phyloP scores from a whole-genome alignment of 2,329 filamentous ascomycete species.

The Amauroascus verrucosus region DNA sequence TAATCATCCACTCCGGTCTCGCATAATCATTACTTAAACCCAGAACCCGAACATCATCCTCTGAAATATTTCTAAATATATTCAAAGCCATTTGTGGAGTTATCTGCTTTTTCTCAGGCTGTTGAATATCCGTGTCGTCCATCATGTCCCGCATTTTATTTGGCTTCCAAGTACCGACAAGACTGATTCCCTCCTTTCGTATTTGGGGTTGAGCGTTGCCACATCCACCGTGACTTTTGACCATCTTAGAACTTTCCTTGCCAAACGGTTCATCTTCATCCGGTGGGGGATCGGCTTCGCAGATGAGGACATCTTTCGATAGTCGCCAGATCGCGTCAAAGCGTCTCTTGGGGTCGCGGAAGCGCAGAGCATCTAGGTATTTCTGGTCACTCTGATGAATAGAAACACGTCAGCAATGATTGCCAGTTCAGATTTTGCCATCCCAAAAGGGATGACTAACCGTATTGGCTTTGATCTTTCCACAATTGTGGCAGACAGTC shows the following conservation, averaged over 20 bases:
- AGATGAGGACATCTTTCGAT: conserved; percentile 78
- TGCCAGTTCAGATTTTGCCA: conserved; percentile 44
- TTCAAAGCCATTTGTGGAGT: conserved; percentile 75
- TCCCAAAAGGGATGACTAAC: conserved; percentile 66
- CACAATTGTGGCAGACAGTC: conserved; percentile 98
- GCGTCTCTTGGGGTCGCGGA: conserved; percentile 84
- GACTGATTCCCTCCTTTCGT: conserved; percentile 72
- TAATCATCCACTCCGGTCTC: conserved; percentile 94
- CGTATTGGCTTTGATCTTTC: conserved; percentile 93
- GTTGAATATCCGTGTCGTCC: conserved; percentile 49
- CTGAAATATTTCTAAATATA: conserved; percentile 75
- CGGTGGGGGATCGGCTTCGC: conserved; percentile 63
- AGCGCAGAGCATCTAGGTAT: conserved; percentile 68
- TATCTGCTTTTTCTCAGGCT: conserved; percentile 69
- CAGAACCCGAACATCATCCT: conserved; percentile 72
- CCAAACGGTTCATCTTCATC: conserved; percentile 61
- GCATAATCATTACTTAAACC: conserved; percentile 92
- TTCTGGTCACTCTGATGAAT: conserved; percentile 63
- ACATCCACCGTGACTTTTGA: conserved; percentile 71
- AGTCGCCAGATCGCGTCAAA: conserved; percentile 88
- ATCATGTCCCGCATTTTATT: conserved; percentile 63
- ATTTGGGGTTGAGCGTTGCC: conserved; percentile 85
- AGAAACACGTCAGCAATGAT: conserved; percentile 37
- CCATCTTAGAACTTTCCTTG: conserved; percentile 47
- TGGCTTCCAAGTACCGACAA: conserved; percentile 64